Base-by-base conservation (phyloP, 2,329 filamentous ascomycete species). In the Aotearoamyces nothofagi region DNA sequence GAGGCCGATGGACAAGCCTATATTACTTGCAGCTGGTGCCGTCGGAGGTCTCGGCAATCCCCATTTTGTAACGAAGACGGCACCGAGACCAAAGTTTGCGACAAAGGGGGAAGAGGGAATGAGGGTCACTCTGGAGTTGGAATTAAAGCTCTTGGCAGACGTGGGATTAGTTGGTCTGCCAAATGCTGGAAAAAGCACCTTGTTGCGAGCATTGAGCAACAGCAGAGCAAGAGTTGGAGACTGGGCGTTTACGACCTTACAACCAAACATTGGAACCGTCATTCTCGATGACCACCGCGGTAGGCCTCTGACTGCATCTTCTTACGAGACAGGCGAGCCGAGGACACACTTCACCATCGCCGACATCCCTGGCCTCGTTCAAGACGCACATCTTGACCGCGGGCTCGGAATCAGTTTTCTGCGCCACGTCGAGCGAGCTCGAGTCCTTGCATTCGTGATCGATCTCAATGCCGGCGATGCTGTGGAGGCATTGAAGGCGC, bases 191-290 rank as follows among this genome's bases (percentile, higher is more conserved):
- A 98, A 98, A 56, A 92, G 81, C 49, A 96, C 90, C 0, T 64
- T 98, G 2, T 66, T 96, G 10, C 75, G 90, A 11, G 77, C 86
- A 3, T 59, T 98, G 43, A 92, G 77, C 43, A 86, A 86, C 51
- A 92, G 81, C 49, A 77, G 84, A 34, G 82, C 90, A 2, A 71
- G 90, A 22, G 74, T 98, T 4, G 90, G 90, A 22, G 76, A 80
- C 50, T 98, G 90, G 90, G 87, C 84, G 7, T 98, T 98, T 51
- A 98, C 90, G 3, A 98, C 90, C 0, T 63, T 98, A 6, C 78
- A 86, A 41, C 90, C 90, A 3, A 94, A 92, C 42, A 92, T 98
- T 31, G 90, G 90, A 28, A 98, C 90, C 1, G 83, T 98, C 5
- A 78, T 96, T 9, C 67, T 98, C 8, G 90, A 98, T 52, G 71